Percentiles rank a stretch among this genome's conserved stretches.
Conservation (phyloP, 75 land plant genomes). For the Azolla pinnata region DNA sequence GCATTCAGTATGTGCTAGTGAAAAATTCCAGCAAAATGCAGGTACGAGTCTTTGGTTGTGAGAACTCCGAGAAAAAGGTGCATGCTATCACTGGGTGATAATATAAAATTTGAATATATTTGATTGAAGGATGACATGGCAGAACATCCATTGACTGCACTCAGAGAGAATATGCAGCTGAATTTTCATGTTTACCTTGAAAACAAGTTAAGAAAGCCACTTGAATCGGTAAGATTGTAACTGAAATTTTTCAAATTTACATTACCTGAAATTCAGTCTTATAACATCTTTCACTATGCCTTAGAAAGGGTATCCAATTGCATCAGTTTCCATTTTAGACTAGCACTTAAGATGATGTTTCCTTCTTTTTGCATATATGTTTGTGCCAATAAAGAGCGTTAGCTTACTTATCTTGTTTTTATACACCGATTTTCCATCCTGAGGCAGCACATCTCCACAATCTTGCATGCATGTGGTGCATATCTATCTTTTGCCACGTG, state of each 20-base stretch:
- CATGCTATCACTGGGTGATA: background rate
- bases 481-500: no score
- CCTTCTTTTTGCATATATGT: no score
- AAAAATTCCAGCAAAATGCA: constrained; percentile 25
- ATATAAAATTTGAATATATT: background rate
- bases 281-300: background rate
- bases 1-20: constrained; percentile 24
- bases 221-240: constrained; percentile 24
- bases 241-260: background rate
- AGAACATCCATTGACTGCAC: constrained; percentile 27
- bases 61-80: no score
- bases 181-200: constrained; percentile 29
- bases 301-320: no score
- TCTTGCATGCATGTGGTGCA: no score
- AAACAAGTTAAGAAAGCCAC: constrained; percentile 31
- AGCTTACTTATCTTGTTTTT: no score
- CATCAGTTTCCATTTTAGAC: no score
- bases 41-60: constrained; percentile 8
- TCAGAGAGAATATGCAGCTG: constrained; percentile 16
- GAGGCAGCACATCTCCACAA: no score
- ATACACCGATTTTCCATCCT: no score
- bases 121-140: constrained; percentile 34
- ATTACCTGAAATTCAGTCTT: background rate
- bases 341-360: no score
- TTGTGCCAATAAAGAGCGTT: no score